These are phyloP conservation scores for Evansstolkia leycettana DNA, from an alignment of 495 filamentous ascomycete genomes.

Conservation along the genomic window DNA sequence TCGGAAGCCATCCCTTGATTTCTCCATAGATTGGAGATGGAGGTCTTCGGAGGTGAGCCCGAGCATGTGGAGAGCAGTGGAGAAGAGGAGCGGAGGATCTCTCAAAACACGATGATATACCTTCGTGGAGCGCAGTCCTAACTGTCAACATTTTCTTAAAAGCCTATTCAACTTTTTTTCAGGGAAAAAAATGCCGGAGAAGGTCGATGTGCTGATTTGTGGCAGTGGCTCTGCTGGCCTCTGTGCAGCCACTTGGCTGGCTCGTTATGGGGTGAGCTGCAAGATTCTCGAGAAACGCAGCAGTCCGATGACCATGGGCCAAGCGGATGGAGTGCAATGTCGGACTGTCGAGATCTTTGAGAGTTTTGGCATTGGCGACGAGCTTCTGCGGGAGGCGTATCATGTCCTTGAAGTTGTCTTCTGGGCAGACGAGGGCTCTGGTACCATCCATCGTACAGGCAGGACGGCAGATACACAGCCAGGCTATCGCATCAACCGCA, in stretches of 20 bases:
- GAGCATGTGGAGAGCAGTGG: too few species aligned
- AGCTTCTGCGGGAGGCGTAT: constrained; percentile 47
- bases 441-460: constrained; percentile 38
- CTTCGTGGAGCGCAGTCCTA: too few species aligned
- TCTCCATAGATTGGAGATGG: too few species aligned
- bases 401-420: constrained; percentile 55
- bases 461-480: constrained; percentile 48
- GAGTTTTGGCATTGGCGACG: constrained; percentile 47
- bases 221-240: constrained; percentile 61
- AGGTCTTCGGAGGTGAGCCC: too few species aligned
- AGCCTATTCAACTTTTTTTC: too few species aligned
- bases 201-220: constrained; percentile 45
- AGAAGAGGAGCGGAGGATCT: too few species aligned
- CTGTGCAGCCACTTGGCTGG: constrained; percentile 50
- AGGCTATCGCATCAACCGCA: constrained; percentile 58
- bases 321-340: constrained; percentile 46
- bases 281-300: constrained; percentile 46
- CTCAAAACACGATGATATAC: too few species aligned
- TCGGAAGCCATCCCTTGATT: too few species aligned
- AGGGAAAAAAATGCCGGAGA: constrained; percentile 13
- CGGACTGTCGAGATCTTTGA: constrained; percentile 57
- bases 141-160: too few species aligned
- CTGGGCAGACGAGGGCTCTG: constrained; percentile 36
- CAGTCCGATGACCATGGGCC: constrained; percentile 31
- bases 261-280: constrained; percentile 40